phyloP scores from a whole-genome alignment of 495 filamentous ascomycete genomes.

The Cudoniella acicularis region DNA sequence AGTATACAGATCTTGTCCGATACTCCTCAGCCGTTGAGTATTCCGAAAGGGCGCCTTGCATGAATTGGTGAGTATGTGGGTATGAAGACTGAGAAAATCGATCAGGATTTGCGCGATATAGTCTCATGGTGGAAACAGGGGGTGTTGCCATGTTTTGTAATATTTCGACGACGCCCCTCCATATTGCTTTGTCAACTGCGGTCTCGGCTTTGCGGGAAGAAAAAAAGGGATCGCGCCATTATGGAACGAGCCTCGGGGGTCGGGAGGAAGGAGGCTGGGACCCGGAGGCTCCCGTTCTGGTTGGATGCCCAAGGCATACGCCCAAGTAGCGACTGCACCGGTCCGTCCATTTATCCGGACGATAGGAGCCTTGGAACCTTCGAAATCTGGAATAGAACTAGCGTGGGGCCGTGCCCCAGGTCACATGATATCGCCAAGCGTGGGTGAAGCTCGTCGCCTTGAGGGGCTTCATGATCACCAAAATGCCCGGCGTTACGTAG shows the following conservation, averaged over 20 bases:
- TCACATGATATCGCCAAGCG: slow-evolving; percentile 1
- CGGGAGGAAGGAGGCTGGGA: no score
- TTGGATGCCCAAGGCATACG: no score
- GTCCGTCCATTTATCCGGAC: no score
- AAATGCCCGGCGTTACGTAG: slow-evolving; percentile 13
- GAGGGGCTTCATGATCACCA: not conserved
- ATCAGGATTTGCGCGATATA: not conserved
- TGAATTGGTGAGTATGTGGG: not conserved
- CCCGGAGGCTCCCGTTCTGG: no score
- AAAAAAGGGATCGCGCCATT: no score
- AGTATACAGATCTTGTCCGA: slow-evolving; percentile 56
- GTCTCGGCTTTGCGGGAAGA: not conserved
- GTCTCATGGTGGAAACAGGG: no score
- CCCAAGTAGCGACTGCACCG: no score
- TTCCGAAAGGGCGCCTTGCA: slow-evolving; percentile 10
- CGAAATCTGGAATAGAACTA: no score
- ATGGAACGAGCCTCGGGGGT: no score
- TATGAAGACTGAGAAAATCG: not conserved
- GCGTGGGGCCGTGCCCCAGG: not conserved
- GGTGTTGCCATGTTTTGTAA: not conserved
- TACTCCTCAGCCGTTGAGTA: slow-evolving; percentile 56
- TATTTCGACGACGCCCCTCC: not conserved
- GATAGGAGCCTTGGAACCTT: no score
- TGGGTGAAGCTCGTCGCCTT: not conserved
- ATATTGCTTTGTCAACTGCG: slow-evolving; percentile 1